Conservation (phyloP, 805 yeast genomes). For the Kodamaea laetipori region DNA sequence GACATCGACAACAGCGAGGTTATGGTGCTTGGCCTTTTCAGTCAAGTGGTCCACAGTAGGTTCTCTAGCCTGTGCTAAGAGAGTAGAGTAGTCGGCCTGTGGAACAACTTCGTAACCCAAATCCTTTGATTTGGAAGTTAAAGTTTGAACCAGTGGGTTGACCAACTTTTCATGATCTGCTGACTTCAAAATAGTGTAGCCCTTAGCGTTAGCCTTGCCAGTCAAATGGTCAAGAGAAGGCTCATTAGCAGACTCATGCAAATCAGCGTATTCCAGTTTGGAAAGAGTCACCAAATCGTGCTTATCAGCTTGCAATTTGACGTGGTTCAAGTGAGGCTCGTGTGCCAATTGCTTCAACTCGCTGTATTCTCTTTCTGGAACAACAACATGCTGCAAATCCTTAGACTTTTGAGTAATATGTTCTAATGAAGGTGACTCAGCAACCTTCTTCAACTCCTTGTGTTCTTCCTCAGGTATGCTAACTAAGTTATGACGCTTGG, state of each 20-base stretch:
- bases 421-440: slow-evolving; percentile 27
- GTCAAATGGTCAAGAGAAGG: slow-evolving; percentile 27
- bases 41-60: slow-evolving; percentile 25
- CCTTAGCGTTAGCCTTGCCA: slow-evolving; percentile 16
- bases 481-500: not conserved
- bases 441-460: slow-evolving; percentile 1
- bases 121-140: slow-evolving; percentile 1
- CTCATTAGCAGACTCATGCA: slow-evolving; percentile 32
- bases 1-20: slow-evolving; percentile 18
- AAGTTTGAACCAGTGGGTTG: slow-evolving; percentile 8
- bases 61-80: slow-evolving; percentile 14
- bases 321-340: slow-evolving; percentile 31
- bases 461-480: slow-evolving; percentile 3
- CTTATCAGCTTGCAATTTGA: slow-evolving; percentile 38
- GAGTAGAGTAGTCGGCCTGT: not conserved
- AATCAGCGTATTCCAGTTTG: slow-evolving; percentile 34
- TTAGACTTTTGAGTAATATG: slow-evolving; percentile 36
- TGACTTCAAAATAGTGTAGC: slow-evolving; percentile 21
- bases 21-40: slow-evolving; percentile 15
- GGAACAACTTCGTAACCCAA: slow-evolving; percentile 10
- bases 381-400: slow-evolving; percentile 17
- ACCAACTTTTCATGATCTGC: slow-evolving; percentile 16
- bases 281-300: slow-evolving; percentile 34
- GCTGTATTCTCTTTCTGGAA: slow-evolving; percentile 17
- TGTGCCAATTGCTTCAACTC: slow-evolving; percentile 16